These are phyloP conservation scores for Jamesozyma gamospora DNA, from an alignment of 805 yeast genomes.

Conservation along the genomic window DNA sequence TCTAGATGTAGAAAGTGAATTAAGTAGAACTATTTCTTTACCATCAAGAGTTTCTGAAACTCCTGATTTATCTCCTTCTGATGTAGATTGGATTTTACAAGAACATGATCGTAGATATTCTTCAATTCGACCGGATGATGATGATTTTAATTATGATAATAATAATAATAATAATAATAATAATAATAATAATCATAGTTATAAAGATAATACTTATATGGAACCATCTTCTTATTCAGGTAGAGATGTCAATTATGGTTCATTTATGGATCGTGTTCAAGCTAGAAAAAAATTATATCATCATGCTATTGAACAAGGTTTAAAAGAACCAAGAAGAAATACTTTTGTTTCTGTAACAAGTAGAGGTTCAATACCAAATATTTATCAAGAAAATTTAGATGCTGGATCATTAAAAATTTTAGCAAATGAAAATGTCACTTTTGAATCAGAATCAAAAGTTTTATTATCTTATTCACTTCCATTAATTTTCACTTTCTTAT, in stretches of 20 bases:
- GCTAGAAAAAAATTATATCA: conserved; percentile 9
- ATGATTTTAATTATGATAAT: not conserved
- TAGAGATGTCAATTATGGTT: conserved; percentile 22
- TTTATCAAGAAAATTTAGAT: conserved; percentile 23
- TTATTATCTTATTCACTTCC: conserved; percentile 39
- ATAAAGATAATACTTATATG: not conserved
- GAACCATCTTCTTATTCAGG: conserved; percentile 2
- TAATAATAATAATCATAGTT: not conserved
- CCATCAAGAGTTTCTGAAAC: conserved; percentile 34
- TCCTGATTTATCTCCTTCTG: conserved; percentile 26
- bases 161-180: conserved; percentile 1
- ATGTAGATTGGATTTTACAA: conserved; percentile 32
- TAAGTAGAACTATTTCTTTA: conserved; percentile 33
- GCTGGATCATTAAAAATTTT: conserved; percentile 20
- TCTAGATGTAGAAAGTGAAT: conserved; percentile 24
- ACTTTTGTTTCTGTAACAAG: conserved; percentile 25
- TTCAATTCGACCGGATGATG: conserved; percentile 6
- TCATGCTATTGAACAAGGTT: conserved; percentile 2
- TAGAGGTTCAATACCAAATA: conserved; percentile 25
- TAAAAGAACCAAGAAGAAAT: conserved; percentile 13
- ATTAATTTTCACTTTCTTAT: conserved; percentile 55
- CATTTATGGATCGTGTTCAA: conserved; percentile 25
- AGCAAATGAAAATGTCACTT: conserved; percentile 29
- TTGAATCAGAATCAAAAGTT: conserved; percentile 29
- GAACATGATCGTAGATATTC: conserved; percentile 34